Conservation (phyloP, 257 asterid genomes). For the Paraleonurus japonicus region DNA sequence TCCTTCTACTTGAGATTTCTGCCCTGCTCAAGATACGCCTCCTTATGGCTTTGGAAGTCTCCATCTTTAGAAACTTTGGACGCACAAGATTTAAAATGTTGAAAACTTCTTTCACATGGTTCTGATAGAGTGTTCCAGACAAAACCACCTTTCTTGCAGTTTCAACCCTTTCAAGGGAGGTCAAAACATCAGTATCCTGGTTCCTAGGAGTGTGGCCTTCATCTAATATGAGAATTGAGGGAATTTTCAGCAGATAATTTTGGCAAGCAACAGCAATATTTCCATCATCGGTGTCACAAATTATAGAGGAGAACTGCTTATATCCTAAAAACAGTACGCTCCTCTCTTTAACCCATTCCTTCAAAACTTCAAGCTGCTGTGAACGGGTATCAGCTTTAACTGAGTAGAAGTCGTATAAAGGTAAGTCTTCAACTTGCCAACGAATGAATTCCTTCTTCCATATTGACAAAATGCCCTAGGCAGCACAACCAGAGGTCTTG, state of each 20-base stretch:
- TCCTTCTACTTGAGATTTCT: constrained; percentile 46
- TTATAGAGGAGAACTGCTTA: constrained; percentile 79
- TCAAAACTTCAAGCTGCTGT: constrained; percentile 86
- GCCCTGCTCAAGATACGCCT: constrained; percentile 86
- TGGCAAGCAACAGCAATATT: constrained; percentile 60
- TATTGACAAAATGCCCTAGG: constrained; percentile 83
- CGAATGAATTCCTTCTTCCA: constrained; percentile 86
- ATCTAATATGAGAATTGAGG: constrained; percentile 77
- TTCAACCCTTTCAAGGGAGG: constrained; percentile 86
- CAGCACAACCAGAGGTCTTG: constrained; percentile 92
- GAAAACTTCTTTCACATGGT: constrained; percentile 93
- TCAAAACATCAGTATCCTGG: constrained; percentile 85
- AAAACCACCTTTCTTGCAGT: constrained; percentile 89
- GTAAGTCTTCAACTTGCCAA: constrained; percentile 91
- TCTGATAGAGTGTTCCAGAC: constrained; percentile 93
- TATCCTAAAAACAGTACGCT: constrained; percentile 86
- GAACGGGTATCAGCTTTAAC: constrained; percentile 83
- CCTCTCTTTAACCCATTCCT: constrained; percentile 66
- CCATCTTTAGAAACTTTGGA: constrained; percentile 80
- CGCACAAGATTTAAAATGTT: constrained; percentile 93
- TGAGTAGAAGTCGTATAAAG: constrained; percentile 80
- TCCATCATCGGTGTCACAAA: constrained; percentile 58
- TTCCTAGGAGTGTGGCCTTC: constrained; percentile 98
- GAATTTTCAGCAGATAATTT: constrained; percentile 58
- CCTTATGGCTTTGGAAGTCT: constrained; percentile 57